These are phyloP conservation scores for Magnolia kwangsiensis DNA, from an alignment of 164 flowering plant genomes.

Conservation along the genomic window DNA sequence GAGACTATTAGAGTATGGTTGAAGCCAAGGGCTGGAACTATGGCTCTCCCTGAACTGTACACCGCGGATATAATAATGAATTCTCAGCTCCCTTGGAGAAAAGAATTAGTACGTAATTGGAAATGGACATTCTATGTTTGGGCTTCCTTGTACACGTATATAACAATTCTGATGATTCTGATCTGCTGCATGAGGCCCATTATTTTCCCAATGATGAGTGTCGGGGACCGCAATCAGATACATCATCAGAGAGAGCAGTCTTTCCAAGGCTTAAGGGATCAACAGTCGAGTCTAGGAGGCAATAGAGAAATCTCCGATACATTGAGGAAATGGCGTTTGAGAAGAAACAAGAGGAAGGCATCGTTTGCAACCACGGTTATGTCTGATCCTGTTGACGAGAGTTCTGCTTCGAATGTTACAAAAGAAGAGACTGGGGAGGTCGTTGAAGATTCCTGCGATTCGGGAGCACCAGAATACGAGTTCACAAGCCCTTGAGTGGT, in stretches of 20 bases:
- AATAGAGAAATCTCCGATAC: conserved; percentile 15
- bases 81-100: conserved; percentile 67
- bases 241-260: conserved; percentile 3
- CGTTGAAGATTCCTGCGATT: conserved; percentile 13
- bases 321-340: conserved; percentile 40
- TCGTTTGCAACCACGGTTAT: conserved; percentile 7
- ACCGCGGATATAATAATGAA: conserved; percentile 52
- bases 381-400: conserved; percentile 5
- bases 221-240: neutral
- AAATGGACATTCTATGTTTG: conserved; percentile 78
- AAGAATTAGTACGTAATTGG: conserved; percentile 55
- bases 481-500: conserved; percentile 11
- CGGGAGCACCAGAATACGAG: conserved; percentile 19
- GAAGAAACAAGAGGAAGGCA: conserved; percentile 48
- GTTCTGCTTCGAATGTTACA: conserved; percentile 27
- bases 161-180: conserved; percentile 37
- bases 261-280: conserved; percentile 5
- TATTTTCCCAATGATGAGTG: conserved; percentile 24
- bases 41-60: conserved; percentile 55
- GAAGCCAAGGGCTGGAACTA: conserved; percentile 61
- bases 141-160: conserved; percentile 48
- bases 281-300: neutral
- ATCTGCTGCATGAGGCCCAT: conserved; percentile 39
- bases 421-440: conserved; percentile 17
- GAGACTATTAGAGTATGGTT: conserved; percentile 40